Conservation (phyloP, 1,284 basidiomycete species). For the Microstroma glucosiphilum region DNA sequence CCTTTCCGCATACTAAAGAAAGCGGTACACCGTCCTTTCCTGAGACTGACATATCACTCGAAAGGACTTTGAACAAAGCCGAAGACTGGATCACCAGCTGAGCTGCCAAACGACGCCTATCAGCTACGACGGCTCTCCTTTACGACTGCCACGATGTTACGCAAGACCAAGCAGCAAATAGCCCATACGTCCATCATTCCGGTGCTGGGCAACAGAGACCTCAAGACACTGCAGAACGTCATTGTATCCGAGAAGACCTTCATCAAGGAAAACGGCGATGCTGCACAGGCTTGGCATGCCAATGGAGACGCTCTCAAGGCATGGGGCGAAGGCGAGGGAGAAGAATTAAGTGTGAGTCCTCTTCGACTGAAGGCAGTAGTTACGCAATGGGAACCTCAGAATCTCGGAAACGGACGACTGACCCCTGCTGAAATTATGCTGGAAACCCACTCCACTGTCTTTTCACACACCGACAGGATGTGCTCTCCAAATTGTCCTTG, state of each 20-base stretch:
- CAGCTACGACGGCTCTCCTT: no score
- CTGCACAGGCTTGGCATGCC: conserved; percentile 63
- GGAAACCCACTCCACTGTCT: background rate
- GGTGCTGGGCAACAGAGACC: conserved; percentile 72
- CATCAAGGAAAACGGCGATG: conserved; percentile 64
- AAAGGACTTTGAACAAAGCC: no score
- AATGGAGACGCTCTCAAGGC: conserved; percentile 67
- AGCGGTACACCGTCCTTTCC: no score
- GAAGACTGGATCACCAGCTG: no score
- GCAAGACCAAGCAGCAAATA: conserved; percentile 53
- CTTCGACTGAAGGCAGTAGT: background rate
- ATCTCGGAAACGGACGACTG: no score
- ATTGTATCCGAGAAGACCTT: conserved; percentile 83
- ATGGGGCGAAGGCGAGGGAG: conserved; percentile 80
- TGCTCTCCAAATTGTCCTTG: conserved; percentile 65
- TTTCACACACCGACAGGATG: conserved; percentile 59
- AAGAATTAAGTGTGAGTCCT: conserved; percentile 68
- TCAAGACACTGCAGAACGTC: conserved; percentile 74
- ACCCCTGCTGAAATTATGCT: background rate
- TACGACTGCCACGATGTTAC: conserved; percentile 27
- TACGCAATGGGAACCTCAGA: background rate
- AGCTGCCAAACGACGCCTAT: no score
- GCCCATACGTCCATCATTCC: conserved; percentile 71
- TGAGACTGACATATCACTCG: no score
- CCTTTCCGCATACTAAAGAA: no score